Conservation (phyloP, 768 basidiomycete species). For the Boletus rufocinnamomeus region DNA sequence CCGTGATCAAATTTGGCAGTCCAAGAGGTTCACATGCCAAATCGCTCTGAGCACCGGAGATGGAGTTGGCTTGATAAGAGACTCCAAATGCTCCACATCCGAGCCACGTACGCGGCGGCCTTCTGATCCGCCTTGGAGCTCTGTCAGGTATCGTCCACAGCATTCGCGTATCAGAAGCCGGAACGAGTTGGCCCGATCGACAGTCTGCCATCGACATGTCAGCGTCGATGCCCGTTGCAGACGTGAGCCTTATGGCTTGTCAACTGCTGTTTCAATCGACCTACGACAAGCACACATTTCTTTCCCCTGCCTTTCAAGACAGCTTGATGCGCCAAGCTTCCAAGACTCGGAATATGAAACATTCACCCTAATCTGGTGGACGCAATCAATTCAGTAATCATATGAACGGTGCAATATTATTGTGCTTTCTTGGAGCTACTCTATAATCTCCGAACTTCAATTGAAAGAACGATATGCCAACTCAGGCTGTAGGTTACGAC, state of each 20-base stretch:
- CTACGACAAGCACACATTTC: neutral
- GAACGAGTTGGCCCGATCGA: neutral
- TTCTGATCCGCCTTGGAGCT: constrained; percentile 2
- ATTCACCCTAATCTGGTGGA: neutral
- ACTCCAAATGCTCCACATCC: neutral
- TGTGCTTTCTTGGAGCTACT: neutral
- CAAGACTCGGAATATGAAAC: neutral
- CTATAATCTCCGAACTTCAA: constrained; percentile 1
- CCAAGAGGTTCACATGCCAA: constrained; percentile 1
- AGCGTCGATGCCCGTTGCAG: neutral
- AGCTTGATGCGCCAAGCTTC: no score
- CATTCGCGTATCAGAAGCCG: neutral
- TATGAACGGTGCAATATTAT: neutral
- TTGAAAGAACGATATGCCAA: neutral
- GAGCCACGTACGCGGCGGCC: neutral
- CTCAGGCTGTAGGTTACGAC: neutral
- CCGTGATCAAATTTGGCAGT: constrained; percentile 1
- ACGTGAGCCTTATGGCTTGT: neutral
- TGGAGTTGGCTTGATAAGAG: constrained; percentile 10
- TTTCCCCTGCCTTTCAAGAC: neutral
- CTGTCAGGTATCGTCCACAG: neutral
- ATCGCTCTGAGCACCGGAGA: neutral
- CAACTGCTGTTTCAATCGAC: neutral
- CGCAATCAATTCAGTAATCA: neutral
- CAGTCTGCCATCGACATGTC: neutral